Conservation (phyloP, 257 asterid species). For the Penstemon barbatus region DNA sequence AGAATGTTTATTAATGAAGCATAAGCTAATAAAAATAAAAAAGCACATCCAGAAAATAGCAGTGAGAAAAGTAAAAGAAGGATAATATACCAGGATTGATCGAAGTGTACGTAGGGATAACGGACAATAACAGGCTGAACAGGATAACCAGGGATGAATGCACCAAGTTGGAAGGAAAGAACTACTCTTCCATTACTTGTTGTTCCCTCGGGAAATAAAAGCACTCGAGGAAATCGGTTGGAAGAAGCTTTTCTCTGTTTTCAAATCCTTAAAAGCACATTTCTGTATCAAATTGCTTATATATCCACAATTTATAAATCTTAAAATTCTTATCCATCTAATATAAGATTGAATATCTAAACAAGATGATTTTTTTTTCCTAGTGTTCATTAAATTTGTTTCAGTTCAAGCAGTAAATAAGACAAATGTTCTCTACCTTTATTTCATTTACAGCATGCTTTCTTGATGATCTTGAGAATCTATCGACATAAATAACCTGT, state of each 20-base stretch:
- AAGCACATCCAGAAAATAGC: conserved; percentile 1
- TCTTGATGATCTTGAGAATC: conserved; percentile 86
- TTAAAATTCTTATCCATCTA: conserved; percentile 22
- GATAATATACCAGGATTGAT: conserved; percentile 81
- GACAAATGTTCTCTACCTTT: conserved; percentile 69
- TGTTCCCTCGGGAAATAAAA: conserved; percentile 99
- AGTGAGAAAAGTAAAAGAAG: conserved; percentile 17
- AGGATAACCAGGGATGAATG: conserved; percentile 91
- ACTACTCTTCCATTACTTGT: conserved; percentile 94
- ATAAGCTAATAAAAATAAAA: not conserved
- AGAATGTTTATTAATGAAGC: conserved; percentile 16
- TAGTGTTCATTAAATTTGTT: conserved; percentile 14
- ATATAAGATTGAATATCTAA: conserved; percentile 4
- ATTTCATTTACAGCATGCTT: conserved; percentile 88
- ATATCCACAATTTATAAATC: conserved; percentile 42
- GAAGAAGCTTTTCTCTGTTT: conserved; percentile 98
- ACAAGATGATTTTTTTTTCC: not conserved
- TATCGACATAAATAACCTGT: conserved; percentile 93
- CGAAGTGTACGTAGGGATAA: conserved; percentile 94
- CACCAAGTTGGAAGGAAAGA: conserved; percentile 95
- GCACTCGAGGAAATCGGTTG: conserved; percentile 81
- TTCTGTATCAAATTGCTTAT: conserved; percentile 96
- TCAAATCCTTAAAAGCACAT: conserved; percentile 78
- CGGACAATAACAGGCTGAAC: conserved; percentile 90
- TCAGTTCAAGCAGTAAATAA: conserved; percentile 4